Percentiles rank a stretch among this genome's conserved stretches.
Evolutionary conservation across 495 filamentous ascomycete genomes (phyloP).

Genomic region (Trichocladium uniseriatum): DNA sequence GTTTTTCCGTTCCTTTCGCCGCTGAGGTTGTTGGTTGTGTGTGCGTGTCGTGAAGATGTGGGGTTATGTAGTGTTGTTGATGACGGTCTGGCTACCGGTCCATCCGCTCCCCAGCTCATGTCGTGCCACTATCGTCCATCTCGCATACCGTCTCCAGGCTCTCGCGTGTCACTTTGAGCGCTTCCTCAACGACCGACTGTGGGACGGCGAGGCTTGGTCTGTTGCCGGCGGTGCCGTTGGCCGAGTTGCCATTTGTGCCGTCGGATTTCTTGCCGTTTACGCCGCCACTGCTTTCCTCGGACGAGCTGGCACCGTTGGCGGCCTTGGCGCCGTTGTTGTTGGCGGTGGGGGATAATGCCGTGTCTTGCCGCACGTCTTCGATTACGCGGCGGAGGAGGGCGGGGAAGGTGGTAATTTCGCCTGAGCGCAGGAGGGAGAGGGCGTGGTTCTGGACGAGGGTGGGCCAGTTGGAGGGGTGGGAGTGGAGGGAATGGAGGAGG

Average conservation of each 20-base stretch:
- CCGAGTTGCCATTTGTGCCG: constrained; percentile 5
- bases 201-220: constrained; percentile 38
- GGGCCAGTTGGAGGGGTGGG: constrained; percentile 46
- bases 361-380: constrained; percentile 45
- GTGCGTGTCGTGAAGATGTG: too few species aligned
- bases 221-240: constrained; percentile 5
- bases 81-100: background rate
- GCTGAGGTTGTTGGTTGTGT: too few species aligned
- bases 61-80: background rate
- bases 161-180: constrained; percentile 43
- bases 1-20: too few species aligned
- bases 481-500: constrained; percentile 44
- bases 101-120: constrained; percentile 5
- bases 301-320: constrained; percentile 3
- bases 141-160: constrained; percentile 42
- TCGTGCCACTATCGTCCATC: constrained; percentile 31
- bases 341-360: constrained; percentile 20
- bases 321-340: constrained; percentile 3
- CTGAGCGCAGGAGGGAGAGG: constrained; percentile 42
- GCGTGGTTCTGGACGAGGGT: constrained; percentile 43
- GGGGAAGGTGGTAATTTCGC: constrained; percentile 44
- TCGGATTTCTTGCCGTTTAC: constrained; percentile 18
- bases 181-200: constrained; percentile 42
- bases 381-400: constrained; percentile 43
- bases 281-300: constrained; percentile 15